phyloP scores from a whole-genome alignment of 768 basidiomycete genomes.

The Pilatotrama ljubarskyi region DNA sequence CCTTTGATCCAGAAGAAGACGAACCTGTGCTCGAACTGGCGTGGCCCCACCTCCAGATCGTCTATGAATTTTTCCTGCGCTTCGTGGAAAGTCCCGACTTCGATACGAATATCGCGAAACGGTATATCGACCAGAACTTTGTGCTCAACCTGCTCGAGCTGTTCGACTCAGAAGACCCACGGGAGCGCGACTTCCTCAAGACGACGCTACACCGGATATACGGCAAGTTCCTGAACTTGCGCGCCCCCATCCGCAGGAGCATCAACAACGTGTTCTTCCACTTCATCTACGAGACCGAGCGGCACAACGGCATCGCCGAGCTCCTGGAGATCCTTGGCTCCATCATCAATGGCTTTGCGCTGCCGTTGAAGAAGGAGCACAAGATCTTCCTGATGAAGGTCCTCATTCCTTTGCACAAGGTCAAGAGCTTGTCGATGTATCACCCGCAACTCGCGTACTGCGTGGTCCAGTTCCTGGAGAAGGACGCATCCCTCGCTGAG shows the following conservation, averaged over 20 bases:
- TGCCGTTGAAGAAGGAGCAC: slow-evolving; percentile 98
- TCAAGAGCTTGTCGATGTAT: slow-evolving; percentile 95
- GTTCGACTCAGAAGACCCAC: slow-evolving; percentile 97
- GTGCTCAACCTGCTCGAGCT: slow-evolving; percentile 96
- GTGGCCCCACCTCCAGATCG: slow-evolving; percentile 99
- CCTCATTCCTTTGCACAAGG: slow-evolving; percentile 95
- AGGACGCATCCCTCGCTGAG: slow-evolving; percentile 88
- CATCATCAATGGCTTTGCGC: slow-evolving; percentile 98
- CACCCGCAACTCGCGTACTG: slow-evolving; percentile 99
- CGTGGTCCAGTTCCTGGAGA: slow-evolving; percentile 98
- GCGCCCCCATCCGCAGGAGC: slow-evolving; percentile 97
- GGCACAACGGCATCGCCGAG: slow-evolving; percentile 99
- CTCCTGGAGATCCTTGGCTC: slow-evolving; percentile 97
- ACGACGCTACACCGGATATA: slow-evolving; percentile 99
- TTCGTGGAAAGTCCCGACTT: slow-evolving; percentile 98
- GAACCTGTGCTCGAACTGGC: slow-evolving; percentile 98
- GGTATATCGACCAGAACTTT: slow-evolving; percentile 94
- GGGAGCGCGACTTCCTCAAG: slow-evolving; percentile 99
- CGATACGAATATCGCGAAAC: slow-evolving; percentile 96
- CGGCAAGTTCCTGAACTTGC: slow-evolving; percentile 98
- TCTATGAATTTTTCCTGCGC: slow-evolving; percentile 99
- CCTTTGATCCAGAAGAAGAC: slow-evolving; percentile 99
- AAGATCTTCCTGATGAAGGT: slow-evolving; percentile 95
- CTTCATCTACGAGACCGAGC: slow-evolving; percentile 97
- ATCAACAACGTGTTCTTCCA: slow-evolving; percentile 99